Percentiles rank a stretch among this genome's conserved stretches.
phyloP scores from a whole-genome alignment of 306 rosid genomes.

The Rosa multiflora region DNA sequence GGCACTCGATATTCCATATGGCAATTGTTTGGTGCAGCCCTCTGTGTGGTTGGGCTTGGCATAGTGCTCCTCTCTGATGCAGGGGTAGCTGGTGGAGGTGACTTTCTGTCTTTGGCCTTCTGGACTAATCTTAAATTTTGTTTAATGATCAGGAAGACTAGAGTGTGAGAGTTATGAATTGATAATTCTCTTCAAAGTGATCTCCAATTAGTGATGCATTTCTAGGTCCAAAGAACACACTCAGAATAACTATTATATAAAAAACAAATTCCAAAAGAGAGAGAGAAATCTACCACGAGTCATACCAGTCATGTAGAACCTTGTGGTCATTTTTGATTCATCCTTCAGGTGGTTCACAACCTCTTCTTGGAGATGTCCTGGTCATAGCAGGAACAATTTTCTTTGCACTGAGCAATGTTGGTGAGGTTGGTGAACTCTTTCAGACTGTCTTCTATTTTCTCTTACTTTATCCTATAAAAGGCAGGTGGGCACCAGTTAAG shows the following conservation, averaged over 20 bases:
- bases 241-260: not conserved
- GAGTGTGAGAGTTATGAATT: not conserved
- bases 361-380: conserved; percentile 62
- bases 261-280: not conserved
- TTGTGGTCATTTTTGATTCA: not conserved
- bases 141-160: not conserved
- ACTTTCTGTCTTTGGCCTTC: conserved; percentile 11
- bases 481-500: not conserved
- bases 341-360: conserved; percentile 52
- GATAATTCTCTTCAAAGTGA: not conserved
- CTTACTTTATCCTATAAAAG: not conserved
- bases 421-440: conserved; percentile 47
- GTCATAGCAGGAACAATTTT: conserved; percentile 61
- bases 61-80: conserved; percentile 69
- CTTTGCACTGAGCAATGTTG: conserved; percentile 67
- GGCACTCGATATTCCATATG: conserved; percentile 60
- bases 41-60: conserved; percentile 62
- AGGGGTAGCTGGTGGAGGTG: conserved; percentile 59
- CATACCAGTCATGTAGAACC: not conserved
- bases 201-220: not conserved
- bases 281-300: not conserved
- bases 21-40: conserved; percentile 52
- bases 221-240: not conserved
- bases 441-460: not conserved
- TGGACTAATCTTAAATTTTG: not conserved